Percentiles rank a stretch among this genome's conserved stretches.
Conservation (phyloP, 176 grass and related monocot species). For the Juncus inflexus region DNA sequence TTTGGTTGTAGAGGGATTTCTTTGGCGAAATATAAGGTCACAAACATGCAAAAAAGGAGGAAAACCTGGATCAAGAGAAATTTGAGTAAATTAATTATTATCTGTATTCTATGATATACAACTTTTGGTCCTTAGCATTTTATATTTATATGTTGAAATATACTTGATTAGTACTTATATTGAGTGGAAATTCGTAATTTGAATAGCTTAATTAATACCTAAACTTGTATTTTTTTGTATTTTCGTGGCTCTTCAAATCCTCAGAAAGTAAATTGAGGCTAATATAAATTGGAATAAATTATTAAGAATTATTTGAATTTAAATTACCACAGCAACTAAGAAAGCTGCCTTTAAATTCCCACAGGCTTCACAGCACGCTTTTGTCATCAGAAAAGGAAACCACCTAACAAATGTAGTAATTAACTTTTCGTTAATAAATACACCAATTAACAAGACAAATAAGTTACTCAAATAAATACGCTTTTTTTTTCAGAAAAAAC, state of each 20-base stretch:
- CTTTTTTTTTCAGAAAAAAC: no score
- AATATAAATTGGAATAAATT: neutral
- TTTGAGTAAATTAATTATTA: neutral
- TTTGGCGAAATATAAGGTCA: slow-evolving; percentile 94
- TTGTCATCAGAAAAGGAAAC: slow-evolving; percentile 93
- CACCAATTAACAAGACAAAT: neutral
- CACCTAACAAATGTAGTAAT: slow-evolving; percentile 50
- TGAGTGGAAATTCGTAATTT: no score
- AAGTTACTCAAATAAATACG: slow-evolving; percentile 15
- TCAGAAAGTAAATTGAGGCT: no score
- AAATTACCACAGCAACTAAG: slow-evolving; percentile 95
- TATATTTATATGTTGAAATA: no score
- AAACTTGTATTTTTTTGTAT: no score
- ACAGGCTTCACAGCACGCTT: slow-evolving; percentile 96
- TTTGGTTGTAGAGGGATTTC: slow-evolving; percentile 69
- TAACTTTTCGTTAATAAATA: slow-evolving; percentile 11
- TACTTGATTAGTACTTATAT: no score
- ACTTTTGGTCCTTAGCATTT: no score
- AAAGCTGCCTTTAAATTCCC: slow-evolving; percentile 97
- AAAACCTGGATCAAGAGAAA: slow-evolving; percentile 55
- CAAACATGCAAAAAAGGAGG: slow-evolving; percentile 77
- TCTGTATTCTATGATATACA: no score
- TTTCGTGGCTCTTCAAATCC: no score
- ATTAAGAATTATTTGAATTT: slow-evolving; percentile 8
- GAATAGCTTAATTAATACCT: neutral